Evolutionary conservation across 2,329 filamentous ascomycete genomes (phyloP).

Genomic region (Exophiala bonariae): DNA sequence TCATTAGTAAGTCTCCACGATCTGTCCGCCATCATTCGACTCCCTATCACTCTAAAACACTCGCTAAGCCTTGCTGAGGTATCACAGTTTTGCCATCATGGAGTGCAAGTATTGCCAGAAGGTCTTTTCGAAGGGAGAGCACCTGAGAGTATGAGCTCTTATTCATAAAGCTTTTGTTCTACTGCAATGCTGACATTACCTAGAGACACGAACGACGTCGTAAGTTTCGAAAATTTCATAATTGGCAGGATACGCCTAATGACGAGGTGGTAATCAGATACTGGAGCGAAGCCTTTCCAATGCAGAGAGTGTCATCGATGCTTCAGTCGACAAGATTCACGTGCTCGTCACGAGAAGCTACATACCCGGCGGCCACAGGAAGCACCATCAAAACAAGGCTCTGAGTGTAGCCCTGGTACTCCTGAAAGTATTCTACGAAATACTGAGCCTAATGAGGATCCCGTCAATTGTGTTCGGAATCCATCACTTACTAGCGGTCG

Average conservation of each 20-base stretch:
- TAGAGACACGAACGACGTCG: constrained; percentile 47
- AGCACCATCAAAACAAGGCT: not conserved
- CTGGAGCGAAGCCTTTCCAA: constrained; percentile 42
- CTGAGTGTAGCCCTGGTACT: constrained; percentile 4
- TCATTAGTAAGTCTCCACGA: constrained; percentile 3
- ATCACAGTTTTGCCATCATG: constrained; percentile 18
- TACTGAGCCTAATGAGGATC: constrained; percentile 1
- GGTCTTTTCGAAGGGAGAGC: constrained; percentile 43
- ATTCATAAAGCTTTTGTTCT: no score
- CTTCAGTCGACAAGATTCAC: constrained; percentile 46
- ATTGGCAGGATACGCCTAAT: not conserved
- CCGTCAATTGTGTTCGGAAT: constrained; percentile 26
- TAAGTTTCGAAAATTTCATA: constrained; percentile 28
- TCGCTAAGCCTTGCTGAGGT: not conserved
- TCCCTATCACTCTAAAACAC: no score
- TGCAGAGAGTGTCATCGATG: constrained; percentile 43
- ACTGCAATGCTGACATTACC: constrained; percentile 8
- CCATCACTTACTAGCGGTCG: constrained; percentile 10
- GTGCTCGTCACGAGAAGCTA: constrained; percentile 46
- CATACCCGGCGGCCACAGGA: constrained; percentile 31
- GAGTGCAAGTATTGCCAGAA: constrained; percentile 43
- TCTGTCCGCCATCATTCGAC: no score
- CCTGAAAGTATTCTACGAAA: constrained; percentile 10
- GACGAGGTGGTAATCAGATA: constrained; percentile 32
- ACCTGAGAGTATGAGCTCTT: constrained; percentile 35